phyloP scores from a whole-genome alignment of 257 asterid genomes.

The Anisodus tanguticus region DNA sequence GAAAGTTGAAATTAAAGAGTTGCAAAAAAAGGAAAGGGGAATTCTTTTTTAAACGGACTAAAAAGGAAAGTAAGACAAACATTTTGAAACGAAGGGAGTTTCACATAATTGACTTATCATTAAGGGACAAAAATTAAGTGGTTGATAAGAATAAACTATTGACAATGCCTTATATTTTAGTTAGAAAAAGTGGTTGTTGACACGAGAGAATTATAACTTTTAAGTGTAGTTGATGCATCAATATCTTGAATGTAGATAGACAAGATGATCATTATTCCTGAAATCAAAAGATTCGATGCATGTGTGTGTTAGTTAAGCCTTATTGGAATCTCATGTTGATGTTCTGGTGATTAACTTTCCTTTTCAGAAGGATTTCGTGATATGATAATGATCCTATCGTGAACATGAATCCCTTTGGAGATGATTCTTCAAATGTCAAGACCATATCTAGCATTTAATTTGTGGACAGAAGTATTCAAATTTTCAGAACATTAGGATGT shows the following conservation, averaged over 20 bases:
- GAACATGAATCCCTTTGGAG: background rate
- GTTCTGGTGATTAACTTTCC: background rate
- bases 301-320: conserved; percentile 10
- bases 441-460: background rate
- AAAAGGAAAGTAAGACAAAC: no score
- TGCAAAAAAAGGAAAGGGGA: no score
- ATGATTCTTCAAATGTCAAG: conserved; percentile 21
- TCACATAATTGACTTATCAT: background rate
- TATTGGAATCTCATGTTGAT: background rate
- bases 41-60: no score
- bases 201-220: background rate
- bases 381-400: background rate
- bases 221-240: background rate
- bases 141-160: conserved; percentile 20
- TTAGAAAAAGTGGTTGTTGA: background rate
- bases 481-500: background rate
- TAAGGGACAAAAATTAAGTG: background rate
- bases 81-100: background rate
- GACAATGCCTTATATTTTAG: background rate
- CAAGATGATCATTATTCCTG: conserved; percentile 13
- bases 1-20: no score
- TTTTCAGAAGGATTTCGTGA: background rate
- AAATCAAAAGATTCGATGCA: conserved; percentile 15
- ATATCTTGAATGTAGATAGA: background rate
- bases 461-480: background rate